A percentile compares a stretch with the other conserved stretches of the same genome.
phyloP scores from a whole-genome alignment of 169 alveolate species.

The Cryptosporidium ubiquitum region DNA sequence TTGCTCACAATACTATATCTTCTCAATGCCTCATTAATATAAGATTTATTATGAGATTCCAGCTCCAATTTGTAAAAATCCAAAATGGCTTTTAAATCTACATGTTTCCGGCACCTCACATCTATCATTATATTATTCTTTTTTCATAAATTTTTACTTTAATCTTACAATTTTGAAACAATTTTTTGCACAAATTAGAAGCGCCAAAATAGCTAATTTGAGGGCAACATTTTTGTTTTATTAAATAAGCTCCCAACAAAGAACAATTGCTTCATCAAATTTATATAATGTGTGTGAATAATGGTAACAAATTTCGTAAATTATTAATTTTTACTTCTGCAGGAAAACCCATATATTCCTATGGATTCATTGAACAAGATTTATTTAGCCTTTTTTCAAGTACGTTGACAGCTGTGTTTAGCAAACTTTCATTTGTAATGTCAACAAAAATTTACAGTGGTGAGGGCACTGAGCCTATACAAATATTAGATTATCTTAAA shows the following conservation, averaged over 20 bases:
- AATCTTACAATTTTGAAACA: background rate
- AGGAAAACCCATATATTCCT: conserved; percentile 68
- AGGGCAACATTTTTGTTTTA: no score
- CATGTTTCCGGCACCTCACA: conserved; percentile 12
- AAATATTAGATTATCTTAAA: conserved; percentile 25
- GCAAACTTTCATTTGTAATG: conserved; percentile 30
- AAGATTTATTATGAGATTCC: conserved; percentile 56
- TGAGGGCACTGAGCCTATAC: background rate
- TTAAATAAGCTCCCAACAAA: background rate
- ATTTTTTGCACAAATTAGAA: background rate
- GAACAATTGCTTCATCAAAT: background rate
- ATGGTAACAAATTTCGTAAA: background rate
- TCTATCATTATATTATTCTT: conserved; percentile 25
- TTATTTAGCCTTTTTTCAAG: conserved; percentile 22
- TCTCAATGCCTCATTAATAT: conserved; percentile 54
- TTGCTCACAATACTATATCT: conserved; percentile 68
- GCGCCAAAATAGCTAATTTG: background rate
- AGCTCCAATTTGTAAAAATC: conserved; percentile 65
- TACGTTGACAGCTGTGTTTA: conserved; percentile 26
- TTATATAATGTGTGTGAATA: background rate
- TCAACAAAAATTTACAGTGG: background rate
- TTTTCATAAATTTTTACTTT: background rate
- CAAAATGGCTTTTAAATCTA: conserved; percentile 51
- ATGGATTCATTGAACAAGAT: conserved; percentile 15
- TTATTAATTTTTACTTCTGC: conserved; percentile 54